Base-by-base conservation (phyloP, 2,329 filamentous ascomycete species). In the Anthostomella pinea region DNA sequence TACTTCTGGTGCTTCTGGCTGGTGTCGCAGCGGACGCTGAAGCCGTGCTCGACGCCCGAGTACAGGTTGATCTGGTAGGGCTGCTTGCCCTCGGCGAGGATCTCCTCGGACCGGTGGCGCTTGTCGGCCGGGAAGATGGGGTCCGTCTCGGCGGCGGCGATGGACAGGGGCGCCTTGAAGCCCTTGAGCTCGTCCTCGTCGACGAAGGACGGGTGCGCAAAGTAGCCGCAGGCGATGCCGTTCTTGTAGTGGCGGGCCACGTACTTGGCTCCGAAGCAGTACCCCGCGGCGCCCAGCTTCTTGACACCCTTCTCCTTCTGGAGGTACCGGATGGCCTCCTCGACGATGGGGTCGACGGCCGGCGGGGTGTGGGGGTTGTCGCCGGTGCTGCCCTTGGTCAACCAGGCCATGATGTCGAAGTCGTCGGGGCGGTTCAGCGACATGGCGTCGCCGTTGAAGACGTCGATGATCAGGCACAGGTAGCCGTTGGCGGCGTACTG, bases 31-130 rank as follows among this genome's bases (percentile, higher is more conserved):
- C 86, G 77, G 2, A 89, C 81, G 7, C 81, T 72, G 53, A 93
- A 95, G 0, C 87, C 87, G 60, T 94, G 87, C 37, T 65, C 63
- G 19, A 87, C 79, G 36, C 79, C 78, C 3, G 77, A 79, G 69
- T 77, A 93, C 7, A 94, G 68, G 60, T 75, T 86, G 59, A 93
- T 83, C 66, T 94, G 86, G 65, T 85, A 93, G 15, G 77, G 76
- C 32, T 70, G 63, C 19, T 70, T 72, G 3, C 66, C 67, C 57
- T 79, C 68, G 39, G 66, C 64, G 28, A 86, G 71, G 40, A 81
- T 80, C n/a, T 64, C 70, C 60, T 86, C 82, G 8, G 75, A 79
- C 56, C 76, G 66, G 67, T 83, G 73, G 38, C 83, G 74, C 63
- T 79, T 74, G 53, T 83, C 69, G 9, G 66, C 50, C 2, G 81